Conservation (phyloP, 371 early-diverging fungal species). For the Lichtheimia corymbifera region DNA sequence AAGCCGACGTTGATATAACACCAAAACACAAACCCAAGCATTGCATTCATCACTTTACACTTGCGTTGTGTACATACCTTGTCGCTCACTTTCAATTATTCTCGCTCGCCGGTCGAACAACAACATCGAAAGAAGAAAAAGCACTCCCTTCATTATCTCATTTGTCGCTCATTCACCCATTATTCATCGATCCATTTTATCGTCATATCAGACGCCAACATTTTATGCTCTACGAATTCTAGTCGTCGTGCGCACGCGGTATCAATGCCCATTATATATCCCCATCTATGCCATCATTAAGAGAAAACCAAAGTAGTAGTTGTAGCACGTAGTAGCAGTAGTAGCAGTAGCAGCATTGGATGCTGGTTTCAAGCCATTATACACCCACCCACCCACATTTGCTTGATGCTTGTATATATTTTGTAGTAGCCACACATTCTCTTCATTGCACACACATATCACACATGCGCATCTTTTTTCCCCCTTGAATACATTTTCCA, state of each 20-base stretch:
- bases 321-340: too few relatives aligned
- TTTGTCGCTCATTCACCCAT: neutral
- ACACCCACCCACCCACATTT: neutral
- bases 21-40: neutral
- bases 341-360: slow-evolving; percentile 1
- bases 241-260: too few relatives aligned
- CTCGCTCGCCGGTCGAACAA: slow-evolving; percentile 2
- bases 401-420: slow-evolving; percentile 12
- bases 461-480: neutral
- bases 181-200: too few relatives aligned
- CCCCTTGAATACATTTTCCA: neutral
- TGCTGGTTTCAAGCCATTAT: slow-evolving; percentile 2
- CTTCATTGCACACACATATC: slow-evolving; percentile 1
- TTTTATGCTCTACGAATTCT: too few relatives aligned
- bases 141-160: neutral
- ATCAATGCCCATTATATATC: slow-evolving; percentile 1
- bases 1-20: slow-evolving; percentile 4
- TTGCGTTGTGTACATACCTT: slow-evolving; percentile 4
- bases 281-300: slow-evolving; percentile 1
- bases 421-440: slow-evolving; percentile 8
- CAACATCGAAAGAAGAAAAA: neutral
- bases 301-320: slow-evolving; percentile 8
- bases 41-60: neutral
- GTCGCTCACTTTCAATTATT: neutral
- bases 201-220: too few relatives aligned